Evolutionary conservation across 495 filamentous ascomycete genomes (phyloP).

Genomic region (Penicillium steckii): DNA sequence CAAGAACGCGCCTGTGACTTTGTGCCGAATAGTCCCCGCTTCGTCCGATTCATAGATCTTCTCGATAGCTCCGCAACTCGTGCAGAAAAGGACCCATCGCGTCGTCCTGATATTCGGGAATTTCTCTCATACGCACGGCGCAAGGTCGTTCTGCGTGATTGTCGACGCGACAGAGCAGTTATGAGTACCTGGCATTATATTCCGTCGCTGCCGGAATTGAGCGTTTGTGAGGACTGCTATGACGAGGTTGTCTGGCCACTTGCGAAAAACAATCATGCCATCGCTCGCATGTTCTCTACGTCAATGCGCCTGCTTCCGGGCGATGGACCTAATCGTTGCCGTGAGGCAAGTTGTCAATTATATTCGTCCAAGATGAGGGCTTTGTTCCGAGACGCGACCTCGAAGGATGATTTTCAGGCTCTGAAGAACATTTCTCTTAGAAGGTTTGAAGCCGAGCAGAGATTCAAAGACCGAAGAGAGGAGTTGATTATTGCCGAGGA

Average conservation of each 20-base stretch:
- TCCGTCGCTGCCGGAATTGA: constrained; percentile 60
- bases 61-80: constrained; percentile 55
- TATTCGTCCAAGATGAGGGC: constrained; percentile 74
- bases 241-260: constrained; percentile 66
- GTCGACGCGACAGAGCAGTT: constrained; percentile 50
- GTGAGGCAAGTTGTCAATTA: constrained; percentile 64
- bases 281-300: constrained; percentile 57
- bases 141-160: constrained; percentile 52
- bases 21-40: constrained; percentile 49
- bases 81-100: constrained; percentile 31
- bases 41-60: constrained; percentile 61
- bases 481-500: constrained; percentile 41
- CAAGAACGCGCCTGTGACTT: constrained; percentile 49
- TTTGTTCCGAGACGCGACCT: constrained; percentile 59
- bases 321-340: constrained; percentile 41
- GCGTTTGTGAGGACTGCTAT: constrained; percentile 72
- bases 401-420: constrained; percentile 54
- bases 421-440: constrained; percentile 39
- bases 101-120: constrained; percentile 44
- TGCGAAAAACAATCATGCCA: constrained; percentile 43
- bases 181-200: constrained; percentile 61
- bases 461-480: constrained; percentile 44
- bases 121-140: constrained; percentile 52
- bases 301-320: constrained; percentile 44
- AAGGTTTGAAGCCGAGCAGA: constrained; percentile 44